Evolutionary conservation across 1,139 yeast genomes (phyloP).

Genomic region (Yamadazyma membranifaciens): DNA sequence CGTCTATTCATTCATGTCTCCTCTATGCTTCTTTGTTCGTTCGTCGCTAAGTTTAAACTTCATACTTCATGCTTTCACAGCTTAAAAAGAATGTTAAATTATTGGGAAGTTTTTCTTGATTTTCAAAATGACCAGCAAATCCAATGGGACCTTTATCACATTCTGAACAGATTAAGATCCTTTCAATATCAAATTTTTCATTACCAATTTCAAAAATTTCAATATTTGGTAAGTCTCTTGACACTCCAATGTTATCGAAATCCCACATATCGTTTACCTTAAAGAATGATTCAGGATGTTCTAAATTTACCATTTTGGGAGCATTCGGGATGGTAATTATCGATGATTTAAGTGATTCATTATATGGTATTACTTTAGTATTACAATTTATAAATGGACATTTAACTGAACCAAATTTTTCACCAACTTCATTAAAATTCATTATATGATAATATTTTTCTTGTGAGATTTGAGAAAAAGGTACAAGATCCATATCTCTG

Average conservation of each 20-base stretch:
- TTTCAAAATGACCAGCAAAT: constrained; percentile 49
- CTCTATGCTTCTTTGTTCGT: neutral
- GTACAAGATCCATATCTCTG: too few species aligned
- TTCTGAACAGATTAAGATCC: constrained; percentile 64
- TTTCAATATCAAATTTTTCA: constrained; percentile 34
- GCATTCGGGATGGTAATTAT: constrained; percentile 21
- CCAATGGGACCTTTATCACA: constrained; percentile 79
- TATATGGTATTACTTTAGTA: constrained; percentile 33
- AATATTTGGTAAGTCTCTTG: constrained; percentile 38
- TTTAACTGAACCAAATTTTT: constrained; percentile 7
- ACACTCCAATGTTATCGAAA: constrained; percentile 75
- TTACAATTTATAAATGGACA: constrained; percentile 40
- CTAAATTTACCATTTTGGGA: constrained; percentile 31
- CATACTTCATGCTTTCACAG: constrained; percentile 42
- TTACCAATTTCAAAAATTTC: constrained; percentile 14
- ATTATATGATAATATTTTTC: constrained; percentile 14
- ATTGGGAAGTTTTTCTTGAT: constrained; percentile 28
- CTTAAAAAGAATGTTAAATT: constrained; percentile 44
- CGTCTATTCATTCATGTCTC: neutral
- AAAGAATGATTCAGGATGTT: constrained; percentile 26
- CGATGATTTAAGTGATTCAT: constrained; percentile 13
- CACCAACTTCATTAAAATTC: constrained; percentile 4
- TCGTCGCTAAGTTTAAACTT: constrained; percentile 3
- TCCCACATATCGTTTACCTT: constrained; percentile 64
- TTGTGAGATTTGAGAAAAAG: constrained; percentile 39